Base-by-base conservation (phyloP, 352 stramenopile species). In the Phytophthora podocarpi region DNA sequence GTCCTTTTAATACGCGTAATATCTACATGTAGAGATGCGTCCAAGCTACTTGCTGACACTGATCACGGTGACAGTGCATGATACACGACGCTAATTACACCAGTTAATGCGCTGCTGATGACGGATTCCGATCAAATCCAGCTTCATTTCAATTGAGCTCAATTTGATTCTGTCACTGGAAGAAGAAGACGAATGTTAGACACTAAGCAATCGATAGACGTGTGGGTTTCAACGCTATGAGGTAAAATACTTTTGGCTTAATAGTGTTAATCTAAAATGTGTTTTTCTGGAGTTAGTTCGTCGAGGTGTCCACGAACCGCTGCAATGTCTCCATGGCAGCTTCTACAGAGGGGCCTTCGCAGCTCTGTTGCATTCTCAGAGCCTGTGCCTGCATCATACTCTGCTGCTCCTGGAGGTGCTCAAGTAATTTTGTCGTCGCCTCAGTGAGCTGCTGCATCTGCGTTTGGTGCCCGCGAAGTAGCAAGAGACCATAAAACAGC, bases 401-500 rank as follows among this genome's bases (percentile, higher is more conserved):
- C 26, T 71, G 48, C 32, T 70, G 62, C 35, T 69, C 52, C 35
- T 77, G 55, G 0, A 83, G 35, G 15, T 71, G 60, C 7, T 79
- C 61, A 4, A 84, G 45, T 30, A 84, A 40, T 63, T 69, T 65
- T 23, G 53, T 70, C 11, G 74, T 84, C 13, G 49, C 73, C 10
- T 60, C 23, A 5, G 65, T 72, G 32, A 85, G 70, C 27, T 80
- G 72, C 34, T 81, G 59, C 59, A 82, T 72, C 37, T 85, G 75
- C 13, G 43, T 45, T 13, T 82, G 70, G n/a, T 85, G 64, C n/a
- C 52, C 58, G 7, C 67, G 75, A 10, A 82, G 59, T 1, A 82
- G 50, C 39, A 82, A 9, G 15, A 78, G 43, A n/a, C 65, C 65
- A 55, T 80, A 82, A 0, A 72, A 26, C 18, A 82, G 27, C 58